Percentiles rank a stretch among this genome's conserved stretches.
Evolutionary conservation across 164 flowering plant species (phyloP).

Genomic region (Nymphaea colorata): DNA sequence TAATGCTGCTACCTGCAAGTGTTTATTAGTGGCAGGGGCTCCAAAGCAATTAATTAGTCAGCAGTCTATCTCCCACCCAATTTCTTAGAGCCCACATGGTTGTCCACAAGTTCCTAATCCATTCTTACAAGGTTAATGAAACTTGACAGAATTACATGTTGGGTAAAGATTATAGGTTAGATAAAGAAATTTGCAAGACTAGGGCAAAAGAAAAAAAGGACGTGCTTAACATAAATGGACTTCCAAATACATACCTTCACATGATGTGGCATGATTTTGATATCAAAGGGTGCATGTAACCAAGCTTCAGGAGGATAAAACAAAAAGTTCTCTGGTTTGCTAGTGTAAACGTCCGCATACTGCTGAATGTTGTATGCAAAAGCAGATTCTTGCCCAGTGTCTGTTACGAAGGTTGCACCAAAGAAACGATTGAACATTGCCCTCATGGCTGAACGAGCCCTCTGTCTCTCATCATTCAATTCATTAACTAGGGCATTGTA

Average conservation of each 20-base stretch:
- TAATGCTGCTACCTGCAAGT: no score
- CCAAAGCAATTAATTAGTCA: no score
- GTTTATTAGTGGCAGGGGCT: no score
- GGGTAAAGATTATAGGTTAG: no score
- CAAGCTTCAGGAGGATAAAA: constrained; percentile 75
- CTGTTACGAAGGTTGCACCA: constrained; percentile 92
- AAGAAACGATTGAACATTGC: constrained; percentile 83
- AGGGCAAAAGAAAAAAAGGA: no score
- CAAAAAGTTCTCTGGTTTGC: constrained; percentile 87
- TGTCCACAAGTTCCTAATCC: no score
- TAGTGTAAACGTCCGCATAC: constrained; percentile 94
- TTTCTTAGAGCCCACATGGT: no score
- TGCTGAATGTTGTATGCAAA: constrained; percentile 91
- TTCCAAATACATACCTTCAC: constrained; percentile 47
- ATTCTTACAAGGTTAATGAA: no score
- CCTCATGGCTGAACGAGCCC: constrained; percentile 56
- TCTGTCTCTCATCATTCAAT: constrained; percentile 69
- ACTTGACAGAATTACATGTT: no score
- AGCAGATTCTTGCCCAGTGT: constrained; percentile 91
- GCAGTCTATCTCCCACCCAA: no score
- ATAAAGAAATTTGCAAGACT: no score
- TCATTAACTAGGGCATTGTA: constrained; percentile 46
- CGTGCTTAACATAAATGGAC: no score
- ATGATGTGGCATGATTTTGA: constrained; percentile 98
- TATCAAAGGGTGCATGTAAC: constrained; percentile 84